phyloP scores from a whole-genome alignment of 1,284 basidiomycete species.

The Xerocomus nothofagi region DNA sequence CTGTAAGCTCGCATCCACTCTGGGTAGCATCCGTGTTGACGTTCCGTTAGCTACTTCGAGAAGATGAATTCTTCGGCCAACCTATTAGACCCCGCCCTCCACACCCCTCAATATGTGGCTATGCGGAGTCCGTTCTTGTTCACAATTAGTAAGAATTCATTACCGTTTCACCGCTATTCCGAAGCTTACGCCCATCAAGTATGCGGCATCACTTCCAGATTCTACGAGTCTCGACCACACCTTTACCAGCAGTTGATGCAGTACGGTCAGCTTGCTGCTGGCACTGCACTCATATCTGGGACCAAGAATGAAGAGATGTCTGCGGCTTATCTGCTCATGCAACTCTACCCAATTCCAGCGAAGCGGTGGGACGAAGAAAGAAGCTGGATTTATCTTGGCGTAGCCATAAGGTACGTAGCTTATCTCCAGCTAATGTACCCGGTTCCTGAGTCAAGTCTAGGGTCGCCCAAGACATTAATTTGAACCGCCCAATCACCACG shows the following conservation, averaged over 20 bases:
- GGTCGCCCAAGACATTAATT: conserved; percentile 80
- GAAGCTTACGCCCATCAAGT: conserved; percentile 44
- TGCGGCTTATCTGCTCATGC: conserved; percentile 70
- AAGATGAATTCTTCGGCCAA: conserved; percentile 74
- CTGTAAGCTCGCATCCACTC: conserved; percentile 51
- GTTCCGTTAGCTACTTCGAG: conserved; percentile 60
- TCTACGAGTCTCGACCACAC: conserved; percentile 61
- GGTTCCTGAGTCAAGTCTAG: conserved; percentile 35
- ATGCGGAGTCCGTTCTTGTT: conserved; percentile 77
- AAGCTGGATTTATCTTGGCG: conserved; percentile 75
- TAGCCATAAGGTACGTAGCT: conserved; percentile 63
- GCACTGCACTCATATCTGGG: conserved; percentile 67
- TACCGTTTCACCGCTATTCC: not conserved
- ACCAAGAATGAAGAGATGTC: conserved; percentile 76
- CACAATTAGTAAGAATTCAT: conserved; percentile 66
- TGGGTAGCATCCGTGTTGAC: conserved; percentile 3
- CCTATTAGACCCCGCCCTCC: conserved; percentile 71
- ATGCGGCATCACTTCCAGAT: conserved; percentile 75
- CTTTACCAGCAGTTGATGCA: conserved; percentile 69
- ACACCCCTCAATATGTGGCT: conserved; percentile 71
- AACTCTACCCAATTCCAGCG: conserved; percentile 70
- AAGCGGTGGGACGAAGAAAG: conserved; percentile 79
- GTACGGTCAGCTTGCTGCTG: conserved; percentile 71
- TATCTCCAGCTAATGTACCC: not conserved
- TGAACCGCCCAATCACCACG: conserved; percentile 72